These are phyloP conservation scores for Orbilia brochopaga DNA, from an alignment of 2,329 filamentous ascomycete species.

Conservation along the genomic window DNA sequence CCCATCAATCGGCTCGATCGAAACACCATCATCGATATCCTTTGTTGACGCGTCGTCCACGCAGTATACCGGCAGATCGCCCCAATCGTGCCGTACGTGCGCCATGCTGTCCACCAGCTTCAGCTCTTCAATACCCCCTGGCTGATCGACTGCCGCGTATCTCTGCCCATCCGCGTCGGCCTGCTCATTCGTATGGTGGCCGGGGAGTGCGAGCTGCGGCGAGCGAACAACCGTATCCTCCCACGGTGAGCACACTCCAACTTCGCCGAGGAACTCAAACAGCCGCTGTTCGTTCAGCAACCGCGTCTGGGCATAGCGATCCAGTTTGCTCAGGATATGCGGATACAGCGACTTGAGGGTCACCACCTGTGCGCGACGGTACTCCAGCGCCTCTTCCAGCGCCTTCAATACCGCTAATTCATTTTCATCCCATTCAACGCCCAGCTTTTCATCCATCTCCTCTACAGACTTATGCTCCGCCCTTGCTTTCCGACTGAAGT, in stretches of 20 bases:
- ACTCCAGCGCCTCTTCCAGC: slow-evolving; percentile 71
- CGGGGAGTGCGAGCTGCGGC: slow-evolving; percentile 61
- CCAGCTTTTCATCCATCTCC: slow-evolving; percentile 37
- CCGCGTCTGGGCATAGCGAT: slow-evolving; percentile 65
- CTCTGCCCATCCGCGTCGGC: slow-evolving; percentile 19
- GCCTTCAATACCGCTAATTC: slow-evolving; percentile 70
- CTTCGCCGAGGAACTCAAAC: slow-evolving; percentile 75
- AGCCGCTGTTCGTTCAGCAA: slow-evolving; percentile 61
- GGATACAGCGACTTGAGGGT: slow-evolving; percentile 69
- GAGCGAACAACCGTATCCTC: slow-evolving; percentile 71
- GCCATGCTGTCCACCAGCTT: slow-evolving; percentile 62
- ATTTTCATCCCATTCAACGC: slow-evolving; percentile 60
- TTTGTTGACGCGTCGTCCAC: slow-evolving; percentile 72
- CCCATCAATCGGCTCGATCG: slow-evolving; percentile 67
- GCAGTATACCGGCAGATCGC: slow-evolving; percentile 69
- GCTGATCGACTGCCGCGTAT: slow-evolving; percentile 41
- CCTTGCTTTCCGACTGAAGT: slow-evolving; percentile 62
- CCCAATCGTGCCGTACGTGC: slow-evolving; percentile 67
- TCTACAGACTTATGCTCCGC: slow-evolving; percentile 54
- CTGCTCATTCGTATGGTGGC: slow-evolving; percentile 43
- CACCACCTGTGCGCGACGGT: slow-evolving; percentile 63
- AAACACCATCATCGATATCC: slow-evolving; percentile 81
- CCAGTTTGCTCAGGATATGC: slow-evolving; percentile 67
- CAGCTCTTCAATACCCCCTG: slow-evolving; percentile 55
- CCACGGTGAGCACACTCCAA: slow-evolving; percentile 74